Base-by-base conservation (phyloP, 371 early-diverging fungal genomes). In the Rhizopus sp. region DNA sequence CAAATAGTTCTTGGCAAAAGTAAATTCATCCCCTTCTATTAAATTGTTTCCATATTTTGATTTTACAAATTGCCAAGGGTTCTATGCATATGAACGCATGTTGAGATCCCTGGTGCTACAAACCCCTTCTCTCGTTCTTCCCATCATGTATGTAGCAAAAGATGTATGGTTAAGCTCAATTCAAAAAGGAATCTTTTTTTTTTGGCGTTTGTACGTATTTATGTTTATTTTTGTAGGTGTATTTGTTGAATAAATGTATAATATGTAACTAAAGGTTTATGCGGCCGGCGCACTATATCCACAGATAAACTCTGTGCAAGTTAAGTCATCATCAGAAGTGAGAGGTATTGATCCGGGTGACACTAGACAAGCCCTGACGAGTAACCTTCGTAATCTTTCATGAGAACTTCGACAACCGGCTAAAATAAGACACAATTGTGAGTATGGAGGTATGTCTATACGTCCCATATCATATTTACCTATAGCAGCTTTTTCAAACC, bases 401-500 rank as follows among this genome's bases (percentile, higher is more conserved):
- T 84, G 82, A 6, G 81, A 80, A 54, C 69, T 76, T 58, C 81
- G 71, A 64, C 82, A 81, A 13, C 82, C 82, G 50, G 72, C 65
- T 69, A 69, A 58, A 30, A 44, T 8, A 42, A n/a, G 48, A 17
- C 7, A 44, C 41, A 33, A 50, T 34, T 13, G 8, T 34, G 4
- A 55, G 13, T 30, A 44, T 29, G 30, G 2, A 42, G 13, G 32
- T 16, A 13, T 40, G 41, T 16, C 40, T 41, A 41, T 10, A 13
- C 3, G 41, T 13, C 15, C 46, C n/a, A 42, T 17, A 10, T 32
- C n/a, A 16, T 50, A 58, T 48, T 56, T 57, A 63, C 70, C 62
- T 55, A 71, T 50, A 16, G 89, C 89, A n/a, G 90, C 90, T n/a
- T 78, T 75, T 67, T 83, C 82, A 60, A 87, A 89, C 90, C 90